Conservation (phyloP, 2,329 filamentous ascomycete species). For the Colletotrichum cuscutae region DNA sequence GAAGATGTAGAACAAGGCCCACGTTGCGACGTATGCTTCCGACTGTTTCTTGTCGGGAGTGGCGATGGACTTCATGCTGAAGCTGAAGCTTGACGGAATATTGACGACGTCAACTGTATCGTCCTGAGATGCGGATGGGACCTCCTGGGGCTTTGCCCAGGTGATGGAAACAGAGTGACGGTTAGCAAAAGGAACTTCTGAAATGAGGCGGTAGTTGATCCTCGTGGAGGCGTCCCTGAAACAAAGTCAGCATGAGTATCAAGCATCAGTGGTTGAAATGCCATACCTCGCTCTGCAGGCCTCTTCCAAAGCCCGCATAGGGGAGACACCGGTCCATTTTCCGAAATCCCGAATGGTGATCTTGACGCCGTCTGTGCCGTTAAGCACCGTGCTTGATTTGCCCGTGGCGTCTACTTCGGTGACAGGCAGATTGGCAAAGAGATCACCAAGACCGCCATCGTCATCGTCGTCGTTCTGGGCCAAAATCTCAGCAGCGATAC, state of each 20-base stretch:
- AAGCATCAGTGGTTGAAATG: not conserved
- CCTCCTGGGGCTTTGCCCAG: slow-evolving; percentile 81
- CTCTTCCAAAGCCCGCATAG: slow-evolving; percentile 83
- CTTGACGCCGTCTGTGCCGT: slow-evolving; percentile 61
- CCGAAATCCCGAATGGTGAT: slow-evolving; percentile 84
- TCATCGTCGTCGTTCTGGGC: slow-evolving; percentile 65
- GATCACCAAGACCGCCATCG: slow-evolving; percentile 62
- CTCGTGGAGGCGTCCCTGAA: slow-evolving; percentile 75
- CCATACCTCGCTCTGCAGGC: slow-evolving; percentile 81
- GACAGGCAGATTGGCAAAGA: slow-evolving; percentile 71
- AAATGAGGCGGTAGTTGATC: slow-evolving; percentile 75
- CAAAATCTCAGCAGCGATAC: slow-evolving; percentile 68
- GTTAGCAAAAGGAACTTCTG: slow-evolving; percentile 78
- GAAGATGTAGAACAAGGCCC: slow-evolving; percentile 84
- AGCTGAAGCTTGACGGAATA: slow-evolving; percentile 64
- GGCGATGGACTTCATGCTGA: slow-evolving; percentile 80
- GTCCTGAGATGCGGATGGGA: slow-evolving; percentile 50
- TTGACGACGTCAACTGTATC: slow-evolving; percentile 52
- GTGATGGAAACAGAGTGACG: slow-evolving; percentile 78
- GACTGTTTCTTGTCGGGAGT: slow-evolving; percentile 83
- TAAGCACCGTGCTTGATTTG: slow-evolving; percentile 67
- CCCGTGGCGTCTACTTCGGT: slow-evolving; percentile 69
- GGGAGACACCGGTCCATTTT: slow-evolving; percentile 80
- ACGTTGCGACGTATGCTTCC: slow-evolving; percentile 85
- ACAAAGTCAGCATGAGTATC: slow-evolving; percentile 6